phyloP scores from a whole-genome alignment of 805 yeast species.

The Candida namnaoensis region DNA sequence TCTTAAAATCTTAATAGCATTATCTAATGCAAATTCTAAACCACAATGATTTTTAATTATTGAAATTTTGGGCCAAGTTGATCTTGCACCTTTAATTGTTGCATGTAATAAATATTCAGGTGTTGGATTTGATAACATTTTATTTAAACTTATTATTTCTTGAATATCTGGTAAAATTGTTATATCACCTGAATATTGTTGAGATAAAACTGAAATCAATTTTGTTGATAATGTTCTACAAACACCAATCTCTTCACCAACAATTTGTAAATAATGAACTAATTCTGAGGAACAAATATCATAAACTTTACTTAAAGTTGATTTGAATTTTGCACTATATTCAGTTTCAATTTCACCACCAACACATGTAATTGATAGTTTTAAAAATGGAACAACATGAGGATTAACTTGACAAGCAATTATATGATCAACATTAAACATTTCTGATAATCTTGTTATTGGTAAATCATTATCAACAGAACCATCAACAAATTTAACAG shows the following conservation, averaged over 20 bases:
- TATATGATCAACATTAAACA: constrained; percentile 96
- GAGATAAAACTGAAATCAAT: constrained; percentile 67
- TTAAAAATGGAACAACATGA: constrained; percentile 85
- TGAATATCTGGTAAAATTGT: constrained; percentile 80
- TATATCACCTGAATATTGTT: constrained; percentile 87
- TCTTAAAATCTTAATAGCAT: constrained; percentile 60
- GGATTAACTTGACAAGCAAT: constrained; percentile 98
- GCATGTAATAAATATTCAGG: constrained; percentile 64
- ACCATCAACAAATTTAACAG: constrained; percentile 87
- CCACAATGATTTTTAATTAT: constrained; percentile 85
- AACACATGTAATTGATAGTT: constrained; percentile 53
- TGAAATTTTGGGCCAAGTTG: constrained; percentile 90
- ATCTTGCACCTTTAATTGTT: constrained; percentile 75
- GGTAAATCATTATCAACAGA: constrained; percentile 95
- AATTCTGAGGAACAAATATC: constrained; percentile 61
- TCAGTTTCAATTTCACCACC: constrained; percentile 65
- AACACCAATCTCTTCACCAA: constrained; percentile 65
- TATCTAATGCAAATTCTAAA: constrained; percentile 79
- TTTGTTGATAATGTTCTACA: constrained; percentile 67
- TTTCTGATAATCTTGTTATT: constrained; percentile 79
- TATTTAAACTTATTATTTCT: constrained; percentile 44
- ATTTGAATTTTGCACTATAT: constrained; percentile 44
- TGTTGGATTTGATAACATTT: constrained; percentile 73
- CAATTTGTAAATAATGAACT: constrained; percentile 66
- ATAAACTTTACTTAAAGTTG: constrained; percentile 42